Percentiles rank a stretch among this genome's conserved stretches.
These are phyloP conservation scores for Papilionanthe hybrid DNA, from an alignment of 116 monocot genomes.

Conservation along the genomic window DNA sequence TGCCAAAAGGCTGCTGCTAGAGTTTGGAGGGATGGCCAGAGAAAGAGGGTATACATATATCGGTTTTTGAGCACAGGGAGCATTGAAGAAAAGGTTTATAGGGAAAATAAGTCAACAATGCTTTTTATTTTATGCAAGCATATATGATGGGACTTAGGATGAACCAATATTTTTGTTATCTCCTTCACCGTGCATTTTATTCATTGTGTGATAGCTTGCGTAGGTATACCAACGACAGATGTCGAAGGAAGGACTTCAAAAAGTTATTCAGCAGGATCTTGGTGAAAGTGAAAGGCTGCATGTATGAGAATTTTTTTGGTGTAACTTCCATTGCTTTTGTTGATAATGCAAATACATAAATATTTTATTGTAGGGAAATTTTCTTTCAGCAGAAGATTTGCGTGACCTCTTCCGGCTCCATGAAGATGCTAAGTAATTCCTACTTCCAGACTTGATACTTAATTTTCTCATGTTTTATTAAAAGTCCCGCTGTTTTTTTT, in stretches of 20 bases:
- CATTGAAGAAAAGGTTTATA: conserved; percentile 94
- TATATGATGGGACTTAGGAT: neutral
- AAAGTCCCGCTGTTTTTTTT: neutral
- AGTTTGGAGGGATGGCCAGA: conserved; percentile 99
- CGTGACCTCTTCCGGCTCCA: conserved; percentile 90
- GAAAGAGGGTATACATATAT: conserved; percentile 93
- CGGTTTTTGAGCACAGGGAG: conserved; percentile 93
- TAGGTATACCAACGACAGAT: conserved; percentile 98
- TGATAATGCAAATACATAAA: neutral
- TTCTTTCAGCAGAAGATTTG: conserved; percentile 77
- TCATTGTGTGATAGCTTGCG: conserved; percentile 4
- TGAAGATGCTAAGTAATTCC: conserved; percentile 60
- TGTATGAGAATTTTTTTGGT: conserved; percentile 20
- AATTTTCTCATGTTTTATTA: neutral
- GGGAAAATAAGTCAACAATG: neutral
- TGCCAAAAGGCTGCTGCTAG: conserved; percentile 83
- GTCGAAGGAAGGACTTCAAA: conserved; percentile 99
- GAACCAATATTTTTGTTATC: neutral
- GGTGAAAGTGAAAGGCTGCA: conserved; percentile 30
- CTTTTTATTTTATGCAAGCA: neutral
- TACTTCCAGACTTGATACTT: neutral
- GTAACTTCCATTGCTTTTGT: neutral
- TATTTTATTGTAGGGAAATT: conserved; percentile 57
- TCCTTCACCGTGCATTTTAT: neutral
- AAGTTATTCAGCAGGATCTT: conserved; percentile 91